A percentile compares a stretch with the other conserved stretches of the same genome.
phyloP scores from a whole-genome alignment of 2,329 filamentous ascomycete species.

The Lasiodiplodia citricola region DNA sequence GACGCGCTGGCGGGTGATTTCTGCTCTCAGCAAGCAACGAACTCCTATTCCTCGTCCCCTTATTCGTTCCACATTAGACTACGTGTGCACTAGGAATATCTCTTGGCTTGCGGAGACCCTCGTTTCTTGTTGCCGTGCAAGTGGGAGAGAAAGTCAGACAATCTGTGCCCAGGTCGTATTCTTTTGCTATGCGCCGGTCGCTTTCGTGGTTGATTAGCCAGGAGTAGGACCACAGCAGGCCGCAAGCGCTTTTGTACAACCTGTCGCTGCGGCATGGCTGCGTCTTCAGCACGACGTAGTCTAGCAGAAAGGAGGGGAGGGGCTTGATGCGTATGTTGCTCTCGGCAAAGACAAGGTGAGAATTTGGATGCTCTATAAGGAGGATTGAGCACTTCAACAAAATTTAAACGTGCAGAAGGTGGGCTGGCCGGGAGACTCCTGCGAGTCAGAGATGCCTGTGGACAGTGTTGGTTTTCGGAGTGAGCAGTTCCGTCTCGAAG shows the following conservation, averaged over 20 bases:
- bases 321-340: conserved; percentile 41
- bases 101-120: no score
- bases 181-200: conserved; percentile 42
- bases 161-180: conserved; percentile 26
- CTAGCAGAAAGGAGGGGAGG: conserved; percentile 40
- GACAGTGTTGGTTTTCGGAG: not conserved
- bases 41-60: no score
- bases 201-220: conserved; percentile 42
- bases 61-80: no score
- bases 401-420: conserved; percentile 22
- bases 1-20: no score
- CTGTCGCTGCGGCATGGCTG: conserved; percentile 30
- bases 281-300: conserved; percentile 38
- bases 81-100: no score
- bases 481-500: not conserved
- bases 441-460: not conserved
- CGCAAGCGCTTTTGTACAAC: conserved; percentile 37
- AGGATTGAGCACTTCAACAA: conserved; percentile 4
- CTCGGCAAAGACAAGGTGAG: conserved; percentile 28
- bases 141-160: not conserved
- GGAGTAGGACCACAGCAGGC: conserved; percentile 42
- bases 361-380: conserved; percentile 19
- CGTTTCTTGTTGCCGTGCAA: not conserved
- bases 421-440: not conserved
- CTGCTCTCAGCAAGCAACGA: no score